Evolutionary conservation across 2,329 filamentous ascomycete genomes (phyloP), one percentile per base, ranked within the genome.

Genomic region (Aspergillus hiratsukae): DNA sequence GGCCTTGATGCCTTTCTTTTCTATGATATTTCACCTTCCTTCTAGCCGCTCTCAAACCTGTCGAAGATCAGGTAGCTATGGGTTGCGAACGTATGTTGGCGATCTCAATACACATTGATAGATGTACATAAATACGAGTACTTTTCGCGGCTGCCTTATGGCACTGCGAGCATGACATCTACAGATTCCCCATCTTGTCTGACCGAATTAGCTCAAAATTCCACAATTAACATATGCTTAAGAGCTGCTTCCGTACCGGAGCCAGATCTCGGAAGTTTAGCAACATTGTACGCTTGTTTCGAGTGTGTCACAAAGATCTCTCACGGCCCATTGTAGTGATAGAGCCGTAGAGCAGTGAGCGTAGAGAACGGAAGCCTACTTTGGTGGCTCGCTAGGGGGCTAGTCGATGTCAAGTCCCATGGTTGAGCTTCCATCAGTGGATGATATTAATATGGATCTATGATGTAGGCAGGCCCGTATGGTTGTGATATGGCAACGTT

Each of bases 91-190:
- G 54, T 60, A 52, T 52, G 57, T 57, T 54, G 48, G 50, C n/a
- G 29, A 50, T 46, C 51, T 61, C 46, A 52, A 62, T 64, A 65
- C 61, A 61, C 62, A 65, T 69, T 64, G 65, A 68, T 65, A 52
- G 68, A 65, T 66, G 67, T 67, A 69, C 64, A 67, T 67, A 64
- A 58, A 64, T 65, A 55, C 55, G 25, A 51, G 59, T 3, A 14
- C 10, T 46, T 14, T 8, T 27, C 11, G 21, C 43, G 40, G 14
- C 29, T 31, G 40, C 17, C 19, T 43, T 43, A 19, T 10, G n/a
- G 19, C n/a, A 43, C 40, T 11, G 19, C 40, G 19, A 19, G n/a
- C 40, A 43, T 43, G 21, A 9, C 19, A 43, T 43, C 40, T 19
- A 19, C 8, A 43, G 25, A 46, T 17, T 11, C 11, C 27, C 31